Evolutionary conservation across 139 green algal genomes (phyloP).

Genomic region (Desmodesmus armatus): DNA sequence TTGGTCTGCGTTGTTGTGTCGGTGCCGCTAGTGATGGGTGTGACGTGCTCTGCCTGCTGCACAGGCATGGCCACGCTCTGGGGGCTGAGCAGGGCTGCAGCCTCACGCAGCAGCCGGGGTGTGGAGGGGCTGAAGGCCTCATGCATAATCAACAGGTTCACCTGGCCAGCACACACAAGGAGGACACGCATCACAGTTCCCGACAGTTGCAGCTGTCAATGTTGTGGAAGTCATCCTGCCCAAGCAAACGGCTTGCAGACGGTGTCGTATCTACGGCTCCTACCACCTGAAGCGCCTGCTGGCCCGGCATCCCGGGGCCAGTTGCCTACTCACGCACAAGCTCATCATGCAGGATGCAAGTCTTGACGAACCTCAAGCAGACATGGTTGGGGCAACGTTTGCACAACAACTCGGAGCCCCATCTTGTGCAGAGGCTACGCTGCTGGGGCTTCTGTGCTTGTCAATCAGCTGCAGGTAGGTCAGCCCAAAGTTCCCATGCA

Average conservation of each 20-base stretch:
- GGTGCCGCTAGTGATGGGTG: background rate
- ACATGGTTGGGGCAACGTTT: no score
- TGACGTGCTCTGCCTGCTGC: constrained; percentile 13
- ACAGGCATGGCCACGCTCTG: constrained; percentile 2
- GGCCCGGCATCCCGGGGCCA: no score
- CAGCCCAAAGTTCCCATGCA: no score
- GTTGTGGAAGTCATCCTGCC: background rate
- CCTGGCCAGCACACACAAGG: constrained; percentile 17
- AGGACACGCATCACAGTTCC: background rate
- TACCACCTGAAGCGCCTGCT: no score
- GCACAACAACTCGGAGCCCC: no score
- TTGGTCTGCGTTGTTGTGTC: background rate
- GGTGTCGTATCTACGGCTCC: background rate
- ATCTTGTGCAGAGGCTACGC: background rate
- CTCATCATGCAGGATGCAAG: no score
- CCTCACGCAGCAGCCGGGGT: background rate
- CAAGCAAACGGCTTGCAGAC: no score
- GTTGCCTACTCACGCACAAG: no score
- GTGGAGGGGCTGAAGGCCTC: background rate
- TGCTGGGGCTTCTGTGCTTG: background rate
- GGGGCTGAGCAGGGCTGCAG: constrained; percentile 1
- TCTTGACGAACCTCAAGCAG: no score
- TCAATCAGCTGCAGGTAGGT: no score
- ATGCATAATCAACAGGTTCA: constrained; percentile 18
- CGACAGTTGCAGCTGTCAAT: background rate